These are phyloP conservation scores for Flaveria brownii DNA, from an alignment of 129 eudicot genomes.

Conservation along the genomic window DNA sequence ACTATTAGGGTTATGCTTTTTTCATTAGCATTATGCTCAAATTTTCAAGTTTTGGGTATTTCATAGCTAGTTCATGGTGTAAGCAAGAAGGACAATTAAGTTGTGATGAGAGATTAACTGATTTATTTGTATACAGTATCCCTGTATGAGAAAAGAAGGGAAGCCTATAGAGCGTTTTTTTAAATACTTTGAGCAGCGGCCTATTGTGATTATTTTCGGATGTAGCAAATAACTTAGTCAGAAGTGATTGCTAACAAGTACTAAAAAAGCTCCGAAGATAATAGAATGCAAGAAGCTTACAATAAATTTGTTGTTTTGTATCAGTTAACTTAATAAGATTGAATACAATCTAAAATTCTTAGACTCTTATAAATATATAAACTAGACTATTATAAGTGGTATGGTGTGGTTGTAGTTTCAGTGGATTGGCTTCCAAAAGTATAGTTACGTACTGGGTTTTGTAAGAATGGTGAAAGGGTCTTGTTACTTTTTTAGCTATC, in stretches of 20 bases:
- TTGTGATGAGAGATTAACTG: conserved; percentile 9
- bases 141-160: background rate
- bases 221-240: background rate
- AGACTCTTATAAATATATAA: background rate
- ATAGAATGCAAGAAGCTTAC: background rate
- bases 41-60: background rate
- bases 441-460: background rate
- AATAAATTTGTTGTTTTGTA: background rate
- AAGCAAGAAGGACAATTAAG: background rate
- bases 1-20: background rate
- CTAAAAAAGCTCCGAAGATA: background rate
- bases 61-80: background rate
- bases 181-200: background rate
- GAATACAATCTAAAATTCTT: background rate
- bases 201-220: background rate
- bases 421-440: background rate
- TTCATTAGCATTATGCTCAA: too few species aligned
- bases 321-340: background rate
- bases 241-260: background rate
- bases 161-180: background rate
- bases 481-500: background rate
- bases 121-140: background rate
- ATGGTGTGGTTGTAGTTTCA: background rate
- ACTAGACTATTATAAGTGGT: conserved; percentile 3
- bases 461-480: background rate